Percentiles rank a stretch among this genome's conserved stretches.
Evolutionary conservation across 2,329 filamentous ascomycete species (phyloP).

Genomic region (Neophaeococcomyces mojaviensis): DNA sequence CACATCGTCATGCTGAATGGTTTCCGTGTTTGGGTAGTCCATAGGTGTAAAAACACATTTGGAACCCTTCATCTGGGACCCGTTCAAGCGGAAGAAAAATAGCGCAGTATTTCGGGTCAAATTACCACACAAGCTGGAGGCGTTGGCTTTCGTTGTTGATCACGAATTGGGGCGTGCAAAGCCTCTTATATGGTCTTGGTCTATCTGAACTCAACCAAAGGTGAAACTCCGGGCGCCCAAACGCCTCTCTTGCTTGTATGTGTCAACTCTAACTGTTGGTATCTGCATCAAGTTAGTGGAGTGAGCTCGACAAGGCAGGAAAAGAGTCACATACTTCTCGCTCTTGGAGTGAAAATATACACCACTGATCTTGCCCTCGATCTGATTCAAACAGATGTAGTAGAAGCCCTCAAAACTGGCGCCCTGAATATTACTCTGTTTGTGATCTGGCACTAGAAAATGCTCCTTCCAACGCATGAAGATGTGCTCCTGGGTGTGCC

Average conservation of each 20-base stretch:
- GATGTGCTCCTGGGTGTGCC: slow-evolving; percentile 67
- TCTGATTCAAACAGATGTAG: slow-evolving; percentile 97
- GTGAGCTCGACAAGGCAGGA: not conserved
- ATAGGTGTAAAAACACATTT: too few species aligned
- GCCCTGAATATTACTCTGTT: slow-evolving; percentile 80
- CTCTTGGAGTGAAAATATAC: slow-evolving; percentile 98
- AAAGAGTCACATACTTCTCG: slow-evolving; percentile 67
- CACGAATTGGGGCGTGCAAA: not conserved
- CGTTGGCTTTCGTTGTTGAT: not conserved
- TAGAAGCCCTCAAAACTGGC: slow-evolving; percentile 98
- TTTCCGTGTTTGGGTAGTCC: too few species aligned
- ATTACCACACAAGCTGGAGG: not conserved
- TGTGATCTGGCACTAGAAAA: slow-evolving; percentile 91
- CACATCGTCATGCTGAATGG: too few species aligned
- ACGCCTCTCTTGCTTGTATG: slow-evolving; percentile 81
- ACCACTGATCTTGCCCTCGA: slow-evolving; percentile 75
- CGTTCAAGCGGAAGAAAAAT: too few species aligned
- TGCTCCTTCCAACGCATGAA: slow-evolving; percentile 99
- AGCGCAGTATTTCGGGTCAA: too few species aligned
- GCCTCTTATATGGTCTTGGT: not conserved
- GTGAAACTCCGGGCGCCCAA: slow-evolving; percentile 69
- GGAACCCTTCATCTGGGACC: too few species aligned
- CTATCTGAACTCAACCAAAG: slow-evolving; percentile 68
- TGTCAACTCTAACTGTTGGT: slow-evolving; percentile 85
- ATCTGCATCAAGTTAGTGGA: slow-evolving; percentile 46